These are phyloP conservation scores for Candida neerlandica DNA, from an alignment of 1,139 yeast species.

Conservation along the genomic window DNA sequence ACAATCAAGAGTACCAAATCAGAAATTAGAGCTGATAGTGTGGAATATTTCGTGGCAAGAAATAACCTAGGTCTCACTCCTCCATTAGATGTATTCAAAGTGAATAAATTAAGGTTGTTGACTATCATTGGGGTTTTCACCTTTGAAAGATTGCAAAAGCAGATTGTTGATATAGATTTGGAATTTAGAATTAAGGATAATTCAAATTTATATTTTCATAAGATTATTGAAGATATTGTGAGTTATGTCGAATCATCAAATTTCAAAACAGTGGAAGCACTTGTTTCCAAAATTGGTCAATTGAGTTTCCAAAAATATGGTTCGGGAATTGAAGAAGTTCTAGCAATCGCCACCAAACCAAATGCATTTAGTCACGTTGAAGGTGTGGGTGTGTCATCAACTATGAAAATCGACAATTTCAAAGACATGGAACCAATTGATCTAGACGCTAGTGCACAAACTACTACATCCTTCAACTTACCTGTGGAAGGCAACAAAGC, in stretches of 20 bases:
- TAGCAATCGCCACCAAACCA: conserved; percentile 76
- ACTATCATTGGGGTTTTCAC: conserved; percentile 91
- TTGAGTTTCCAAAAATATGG: conserved; percentile 46
- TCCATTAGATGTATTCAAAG: conserved; percentile 34
- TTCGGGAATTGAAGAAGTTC: conserved; percentile 38
- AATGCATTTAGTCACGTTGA: conserved; percentile 85
- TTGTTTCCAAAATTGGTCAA: conserved; percentile 75
- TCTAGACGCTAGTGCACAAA: neutral
- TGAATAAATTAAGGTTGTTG: conserved; percentile 58
- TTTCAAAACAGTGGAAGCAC: conserved; percentile 91
- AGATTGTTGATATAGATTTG: conserved; percentile 64
- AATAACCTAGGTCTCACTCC: conserved; percentile 17
- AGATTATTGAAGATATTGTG: conserved; percentile 49
- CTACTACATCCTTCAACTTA: conserved; percentile 24
- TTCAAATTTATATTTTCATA: conserved; percentile 33
- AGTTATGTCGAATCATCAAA: conserved; percentile 70
- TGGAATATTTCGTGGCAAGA: conserved; percentile 41
- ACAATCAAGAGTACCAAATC: conserved; percentile 53
- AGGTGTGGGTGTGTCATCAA: conserved; percentile 85
- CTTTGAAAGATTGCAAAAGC: conserved; percentile 80
- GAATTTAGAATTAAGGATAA: conserved; percentile 44
- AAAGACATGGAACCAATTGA: conserved; percentile 27
- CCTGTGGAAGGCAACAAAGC: conserved; percentile 29
- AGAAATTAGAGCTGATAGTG: conserved; percentile 56
- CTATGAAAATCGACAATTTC: conserved; percentile 46